These are phyloP conservation scores for Mycosphaerelloides madeirae DNA, from an alignment of 2,329 filamentous ascomycete species.

Conservation along the genomic window DNA sequence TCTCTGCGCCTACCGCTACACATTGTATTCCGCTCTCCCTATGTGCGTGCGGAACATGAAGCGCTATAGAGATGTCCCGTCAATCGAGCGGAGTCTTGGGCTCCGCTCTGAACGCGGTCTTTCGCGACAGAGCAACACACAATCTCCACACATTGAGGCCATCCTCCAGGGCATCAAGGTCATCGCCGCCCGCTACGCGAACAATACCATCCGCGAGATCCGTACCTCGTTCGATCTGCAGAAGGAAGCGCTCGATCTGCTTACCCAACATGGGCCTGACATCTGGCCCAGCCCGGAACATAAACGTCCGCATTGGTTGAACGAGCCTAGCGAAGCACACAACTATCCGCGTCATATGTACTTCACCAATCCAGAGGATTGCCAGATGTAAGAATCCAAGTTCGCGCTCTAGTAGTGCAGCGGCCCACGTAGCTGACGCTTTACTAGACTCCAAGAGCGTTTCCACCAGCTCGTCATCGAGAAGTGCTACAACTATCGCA, in stretches of 20 bases:
- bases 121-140: slow-evolving; percentile 11
- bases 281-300: slow-evolving; percentile 8
- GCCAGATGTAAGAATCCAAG: slow-evolving; percentile 6
- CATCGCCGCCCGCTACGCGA: slow-evolving; percentile 5
- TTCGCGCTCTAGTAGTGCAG: background rate
- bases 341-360: slow-evolving; percentile 6
- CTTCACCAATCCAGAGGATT: slow-evolving; percentile 4
- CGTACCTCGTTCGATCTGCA: slow-evolving; percentile 4
- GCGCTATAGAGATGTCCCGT: slow-evolving; percentile 6
- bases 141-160: slow-evolving; percentile 5
- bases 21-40: too few species aligned
- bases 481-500: slow-evolving; percentile 13
- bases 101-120: slow-evolving; percentile 10
- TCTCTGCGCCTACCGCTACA: too few species aligned
- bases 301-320: slow-evolving; percentile 1
- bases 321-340: too few species aligned
- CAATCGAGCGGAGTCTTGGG: slow-evolving; percentile 9
- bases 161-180: slow-evolving; percentile 10
- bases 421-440: too few species aligned
- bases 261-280: slow-evolving; percentile 4
- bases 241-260: slow-evolving; percentile 6
- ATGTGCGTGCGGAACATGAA: too few species aligned
- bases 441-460: slow-evolving; percentile 5
- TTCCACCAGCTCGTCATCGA: slow-evolving; percentile 13
- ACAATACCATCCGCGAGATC: slow-evolving; percentile 8